Evolutionary conservation across 306 rosid species (phyloP).

Genomic region (Morella rubra): DNA sequence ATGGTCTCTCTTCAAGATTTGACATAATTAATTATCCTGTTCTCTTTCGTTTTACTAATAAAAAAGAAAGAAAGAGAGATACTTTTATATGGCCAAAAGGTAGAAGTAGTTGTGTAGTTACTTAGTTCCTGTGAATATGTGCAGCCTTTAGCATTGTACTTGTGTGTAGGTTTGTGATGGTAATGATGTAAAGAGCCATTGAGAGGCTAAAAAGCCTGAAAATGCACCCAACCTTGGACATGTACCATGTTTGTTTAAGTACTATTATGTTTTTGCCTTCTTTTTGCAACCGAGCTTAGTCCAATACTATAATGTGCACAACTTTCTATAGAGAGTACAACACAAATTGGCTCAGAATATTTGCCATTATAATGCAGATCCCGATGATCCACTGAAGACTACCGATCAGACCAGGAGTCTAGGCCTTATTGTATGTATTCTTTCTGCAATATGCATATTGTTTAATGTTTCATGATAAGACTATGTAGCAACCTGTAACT

Average conservation of each 20-base stretch:
- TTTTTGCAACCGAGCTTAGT: not conserved
- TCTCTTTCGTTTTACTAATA: not conserved
- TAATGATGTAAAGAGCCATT: not conserved
- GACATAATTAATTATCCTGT: not conserved
- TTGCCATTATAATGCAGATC: constrained; percentile 39
- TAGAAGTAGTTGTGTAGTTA: constrained; percentile 5
- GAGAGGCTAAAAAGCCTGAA: not conserved
- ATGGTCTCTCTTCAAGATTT: not conserved
- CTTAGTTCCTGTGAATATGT: constrained; percentile 1
- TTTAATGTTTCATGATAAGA: constrained; percentile 2
- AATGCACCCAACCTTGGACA: not conserved
- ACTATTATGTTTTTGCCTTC: not conserved
- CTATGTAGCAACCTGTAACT: not conserved
- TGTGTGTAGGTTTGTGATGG: no score
- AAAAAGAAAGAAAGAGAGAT: not conserved
- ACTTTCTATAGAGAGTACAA: not conserved
- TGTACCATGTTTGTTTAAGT: not conserved
- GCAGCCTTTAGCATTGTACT: not conserved
- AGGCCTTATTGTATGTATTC: constrained; percentile 63
- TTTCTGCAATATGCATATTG: not conserved
- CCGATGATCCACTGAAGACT: constrained; percentile 77
- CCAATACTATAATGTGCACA: not conserved
- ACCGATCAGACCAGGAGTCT: constrained; percentile 77
- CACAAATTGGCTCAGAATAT: not conserved
- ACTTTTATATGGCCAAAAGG: not conserved